Conservation (phyloP, 2,329 filamentous ascomycete genomes). For the Alternaria longipes region DNA sequence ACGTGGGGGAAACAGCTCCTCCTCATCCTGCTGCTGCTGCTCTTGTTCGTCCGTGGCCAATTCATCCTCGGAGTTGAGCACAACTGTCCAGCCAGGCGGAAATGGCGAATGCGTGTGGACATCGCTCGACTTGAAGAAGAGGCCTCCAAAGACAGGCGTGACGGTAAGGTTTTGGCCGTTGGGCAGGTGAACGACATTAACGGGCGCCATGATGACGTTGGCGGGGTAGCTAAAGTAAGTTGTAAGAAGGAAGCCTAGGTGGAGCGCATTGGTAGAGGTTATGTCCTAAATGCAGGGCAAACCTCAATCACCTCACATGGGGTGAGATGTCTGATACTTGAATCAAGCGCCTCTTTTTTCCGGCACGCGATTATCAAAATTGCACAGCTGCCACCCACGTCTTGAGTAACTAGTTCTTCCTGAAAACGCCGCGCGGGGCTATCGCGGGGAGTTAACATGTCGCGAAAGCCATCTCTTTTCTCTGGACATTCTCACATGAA, state of each 20-base stretch:
- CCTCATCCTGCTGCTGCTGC: conserved; percentile 42
- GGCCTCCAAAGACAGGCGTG: conserved; percentile 86
- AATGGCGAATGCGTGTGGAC: conserved; percentile 72
- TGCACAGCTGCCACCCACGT: conserved; percentile 19
- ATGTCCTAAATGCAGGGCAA: conserved; percentile 9
- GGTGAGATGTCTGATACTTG: conserved; percentile 22
- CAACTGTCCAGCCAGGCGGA: conserved; percentile 89
- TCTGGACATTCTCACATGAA: background rate
- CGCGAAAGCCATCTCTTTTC: background rate
- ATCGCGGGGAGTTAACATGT: conserved; percentile 12
- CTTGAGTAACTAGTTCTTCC: conserved; percentile 13
- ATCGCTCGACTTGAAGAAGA: conserved; percentile 87
- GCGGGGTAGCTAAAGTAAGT: conserved; percentile 34
- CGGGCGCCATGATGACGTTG: conserved; percentile 52
- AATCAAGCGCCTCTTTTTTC: conserved; percentile 8
- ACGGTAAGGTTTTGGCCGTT: conserved; percentile 88
- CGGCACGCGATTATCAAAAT: conserved; percentile 32
- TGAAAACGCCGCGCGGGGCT: conserved; percentile 26
- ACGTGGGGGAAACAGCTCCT: conserved; percentile 42
- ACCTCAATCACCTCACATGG: conserved; percentile 28
- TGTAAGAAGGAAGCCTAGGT: background rate
- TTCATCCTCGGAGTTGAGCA: conserved; percentile 74
- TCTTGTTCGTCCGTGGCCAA: conserved; percentile 36
- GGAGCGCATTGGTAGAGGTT: conserved; percentile 5
- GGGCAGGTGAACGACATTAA: conserved; percentile 72